Conservation (phyloP, 371 early-diverging fungal genomes). For the Caulochytrium protostelioides region DNA sequence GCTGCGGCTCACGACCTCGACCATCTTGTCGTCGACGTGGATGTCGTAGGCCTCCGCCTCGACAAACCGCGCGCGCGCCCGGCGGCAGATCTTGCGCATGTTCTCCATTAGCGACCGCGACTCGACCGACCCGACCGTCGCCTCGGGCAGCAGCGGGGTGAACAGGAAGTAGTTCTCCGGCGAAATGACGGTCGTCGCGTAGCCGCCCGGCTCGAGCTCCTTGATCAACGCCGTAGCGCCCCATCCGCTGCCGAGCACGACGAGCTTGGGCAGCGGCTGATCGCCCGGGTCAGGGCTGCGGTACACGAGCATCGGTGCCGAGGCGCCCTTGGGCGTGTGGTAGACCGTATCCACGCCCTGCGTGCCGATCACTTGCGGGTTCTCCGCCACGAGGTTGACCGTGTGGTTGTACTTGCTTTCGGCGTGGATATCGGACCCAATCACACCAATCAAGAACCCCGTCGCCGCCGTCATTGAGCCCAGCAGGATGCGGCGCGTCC, state of each 20-base stretch:
- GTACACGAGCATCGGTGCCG: too few species aligned
- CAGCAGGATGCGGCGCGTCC: too few species aligned
- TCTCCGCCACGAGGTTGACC: too few species aligned
- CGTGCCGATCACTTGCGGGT: too few species aligned
- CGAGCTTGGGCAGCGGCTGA: conserved; percentile 23
- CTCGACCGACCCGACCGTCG: conserved; percentile 53
- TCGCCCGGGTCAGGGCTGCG: too few species aligned
- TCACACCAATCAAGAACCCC: too few species aligned
- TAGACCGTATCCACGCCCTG: too few species aligned
- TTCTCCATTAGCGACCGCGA: conserved; percentile 56
- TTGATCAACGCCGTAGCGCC: conserved; percentile 48
- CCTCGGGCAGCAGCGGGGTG: conserved; percentile 60
- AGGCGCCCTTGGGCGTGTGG: too few species aligned
- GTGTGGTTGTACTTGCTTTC: too few species aligned
- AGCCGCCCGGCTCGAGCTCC: conserved; percentile 5
- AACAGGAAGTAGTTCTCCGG: conserved; percentile 50
- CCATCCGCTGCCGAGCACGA: conserved; percentile 61
- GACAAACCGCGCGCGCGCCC: conserved; percentile 5
- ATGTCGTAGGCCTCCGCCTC: conserved; percentile 9
- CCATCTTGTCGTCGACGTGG: conserved; percentile 45
- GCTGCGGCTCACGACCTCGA: conserved; percentile 28
- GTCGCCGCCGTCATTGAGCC: too few species aligned
- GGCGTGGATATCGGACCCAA: too few species aligned
- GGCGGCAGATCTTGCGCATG: conserved; percentile 25
- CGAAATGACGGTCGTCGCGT: conserved; percentile 6